Evolutionary conservation across 331 rosid genomes (phyloP).

Genomic region (Spiraea crenata): DNA sequence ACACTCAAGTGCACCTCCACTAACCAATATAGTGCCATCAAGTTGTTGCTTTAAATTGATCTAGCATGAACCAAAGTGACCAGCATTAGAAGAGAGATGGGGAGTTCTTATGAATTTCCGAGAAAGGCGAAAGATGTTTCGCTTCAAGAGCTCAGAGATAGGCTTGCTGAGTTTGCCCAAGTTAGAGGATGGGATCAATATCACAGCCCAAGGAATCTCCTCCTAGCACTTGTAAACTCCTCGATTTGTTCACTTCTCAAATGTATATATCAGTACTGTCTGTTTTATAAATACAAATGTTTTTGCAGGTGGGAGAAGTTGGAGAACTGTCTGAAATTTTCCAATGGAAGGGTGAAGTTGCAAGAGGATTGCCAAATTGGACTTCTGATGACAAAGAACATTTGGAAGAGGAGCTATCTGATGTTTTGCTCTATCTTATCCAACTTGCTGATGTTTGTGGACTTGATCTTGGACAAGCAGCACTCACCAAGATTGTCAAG

Average conservation of each 20-base stretch:
- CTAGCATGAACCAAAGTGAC: slow-evolving; percentile 21
- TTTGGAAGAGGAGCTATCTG: slow-evolving; percentile 76
- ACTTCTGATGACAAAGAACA: slow-evolving; percentile 67
- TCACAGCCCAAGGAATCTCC: slow-evolving; percentile 86
- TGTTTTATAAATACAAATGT: neutral
- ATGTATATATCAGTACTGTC: neutral
- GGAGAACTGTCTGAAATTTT: slow-evolving; percentile 85
- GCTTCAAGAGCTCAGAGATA: slow-evolving; percentile 62
- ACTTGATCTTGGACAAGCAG: slow-evolving; percentile 78
- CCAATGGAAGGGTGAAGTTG: slow-evolving; percentile 92
- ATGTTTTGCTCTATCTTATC: slow-evolving; percentile 68
- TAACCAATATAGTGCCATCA: slow-evolving; percentile 28
- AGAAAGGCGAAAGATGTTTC: slow-evolving; percentile 53
- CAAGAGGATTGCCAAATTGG: slow-evolving; percentile 78
- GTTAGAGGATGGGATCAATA: slow-evolving; percentile 76
- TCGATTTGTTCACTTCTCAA: no score
- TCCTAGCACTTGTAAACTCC: slow-evolving; percentile 60
- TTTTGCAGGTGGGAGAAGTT: slow-evolving; percentile 73
- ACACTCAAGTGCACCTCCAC: slow-evolving; percentile 54
- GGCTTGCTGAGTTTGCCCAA: slow-evolving; percentile 68
- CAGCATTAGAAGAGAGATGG: slow-evolving; percentile 31
- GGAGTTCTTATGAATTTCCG: slow-evolving; percentile 35
- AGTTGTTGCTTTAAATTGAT: slow-evolving; percentile 47
- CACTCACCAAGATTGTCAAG: slow-evolving; percentile 57
- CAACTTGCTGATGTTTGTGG: slow-evolving; percentile 78